phyloP scores from a whole-genome alignment of 192 early-diverging fungal species.

The Glomus cerebriforme region DNA sequence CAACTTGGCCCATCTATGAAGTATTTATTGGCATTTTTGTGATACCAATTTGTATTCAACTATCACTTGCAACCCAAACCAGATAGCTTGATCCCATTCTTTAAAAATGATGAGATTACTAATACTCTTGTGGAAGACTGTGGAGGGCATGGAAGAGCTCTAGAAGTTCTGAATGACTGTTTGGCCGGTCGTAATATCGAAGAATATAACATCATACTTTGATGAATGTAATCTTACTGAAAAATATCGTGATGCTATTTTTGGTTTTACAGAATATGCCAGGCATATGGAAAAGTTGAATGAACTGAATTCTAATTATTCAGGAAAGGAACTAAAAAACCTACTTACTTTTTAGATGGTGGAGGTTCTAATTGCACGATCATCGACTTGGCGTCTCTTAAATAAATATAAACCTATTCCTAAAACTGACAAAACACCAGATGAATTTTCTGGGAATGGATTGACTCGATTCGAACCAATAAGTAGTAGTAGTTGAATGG shows the following conservation, averaged over 20 bases:
- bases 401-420: not conserved
- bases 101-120: conserved; percentile 30
- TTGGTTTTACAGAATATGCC: no score
- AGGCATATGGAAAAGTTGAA: no score
- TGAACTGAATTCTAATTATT: no score
- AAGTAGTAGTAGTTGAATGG: not conserved
- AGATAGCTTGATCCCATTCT: not conserved
- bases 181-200: conserved; percentile 18
- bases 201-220: no score
- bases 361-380: not conserved
- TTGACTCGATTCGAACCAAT: conserved; percentile 16
- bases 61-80: conserved; percentile 29
- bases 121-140: conserved; percentile 38
- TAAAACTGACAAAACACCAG: not conserved
- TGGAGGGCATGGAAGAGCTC: conserved; percentile 40
- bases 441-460: not conserved
- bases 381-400: not conserved
- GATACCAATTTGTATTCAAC: no score
- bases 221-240: conserved; percentile 35
- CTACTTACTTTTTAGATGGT: no score
- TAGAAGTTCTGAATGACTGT: conserved; percentile 30
- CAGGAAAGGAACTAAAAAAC: no score
- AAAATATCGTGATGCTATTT: conserved; percentile 25
- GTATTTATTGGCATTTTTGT: no score
- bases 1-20: conserved; percentile 13